Base-by-base conservation (phyloP, 352 stramenopile species). In the Globisporangium viniferum region DNA sequence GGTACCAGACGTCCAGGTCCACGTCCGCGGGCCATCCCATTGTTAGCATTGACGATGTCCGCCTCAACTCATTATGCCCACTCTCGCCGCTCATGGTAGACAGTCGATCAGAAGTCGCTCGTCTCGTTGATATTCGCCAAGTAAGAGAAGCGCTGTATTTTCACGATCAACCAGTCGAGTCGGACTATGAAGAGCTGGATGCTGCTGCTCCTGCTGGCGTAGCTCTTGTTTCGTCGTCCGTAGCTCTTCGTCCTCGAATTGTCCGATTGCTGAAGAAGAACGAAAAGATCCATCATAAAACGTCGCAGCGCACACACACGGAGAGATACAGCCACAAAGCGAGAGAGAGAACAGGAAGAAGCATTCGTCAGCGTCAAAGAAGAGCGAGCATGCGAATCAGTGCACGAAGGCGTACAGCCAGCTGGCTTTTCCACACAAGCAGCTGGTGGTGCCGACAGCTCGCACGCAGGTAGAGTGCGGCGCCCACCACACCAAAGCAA, bases 1-100 rank as follows among this genome's bases (percentile, higher is more conserved):
- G 66, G 76, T 96, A 94, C 70, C 88, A 89, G 29, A 75, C 79
- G 62, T 92, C 81, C 18, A 96, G 61, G 62, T 96, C 86, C 33
- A 94, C 82, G 53, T 96, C 86, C 0, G 67, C 72, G 10, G 88
- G 86, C 88, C 88, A 96, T 29, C 73, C 59, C 48, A 71, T 76
- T 2, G 70, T 54, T 14, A 78, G 70, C n/a, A 70, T 68, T 33
- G 80, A 66, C 14, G 77, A 71, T 12, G 36, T 64, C 31, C 69
- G 64, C 9, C 69, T 59, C 14, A 69, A 41, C 33, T 67, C 66
- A 9, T 12, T 49, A 7, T 35, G 39, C 4, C 48, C 44, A 18
- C 15, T 24, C 33, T 66, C 48, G 15, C 58, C 36, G 33, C 41
- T 69, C 61, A 66, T 66, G 46, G 31, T 61, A 61, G 55, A 46